A percentile compares a stretch with the other conserved stretches of the same genome.
Conservation (phyloP, 768 basidiomycete species). For the Suillus spraguei region DNA sequence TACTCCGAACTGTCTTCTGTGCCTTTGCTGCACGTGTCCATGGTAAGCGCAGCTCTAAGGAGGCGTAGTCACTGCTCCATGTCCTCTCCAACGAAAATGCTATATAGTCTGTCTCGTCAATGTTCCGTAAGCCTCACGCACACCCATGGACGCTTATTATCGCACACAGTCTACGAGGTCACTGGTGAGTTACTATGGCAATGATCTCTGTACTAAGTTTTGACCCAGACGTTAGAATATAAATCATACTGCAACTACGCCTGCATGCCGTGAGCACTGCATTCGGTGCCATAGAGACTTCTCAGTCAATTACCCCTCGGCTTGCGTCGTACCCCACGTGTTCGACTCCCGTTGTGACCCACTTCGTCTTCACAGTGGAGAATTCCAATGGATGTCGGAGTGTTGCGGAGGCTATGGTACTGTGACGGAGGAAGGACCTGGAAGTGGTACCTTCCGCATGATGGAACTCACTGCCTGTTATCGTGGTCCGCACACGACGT, state of each 20-base stretch:
- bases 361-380: constrained; percentile 6
- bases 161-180: constrained; percentile 1
- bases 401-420: constrained; percentile 6
- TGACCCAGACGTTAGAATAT: background rate
- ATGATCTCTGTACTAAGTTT: background rate
- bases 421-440: constrained; percentile 5
- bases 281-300: constrained; percentile 5
- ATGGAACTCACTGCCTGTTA: constrained; percentile 6
- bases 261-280: background rate
- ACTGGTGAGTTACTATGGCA: background rate
- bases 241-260: background rate
- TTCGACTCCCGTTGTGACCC: constrained; percentile 2
- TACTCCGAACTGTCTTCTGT: constrained; percentile 3
- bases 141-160: background rate
- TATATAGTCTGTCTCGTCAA: constrained; percentile 4
- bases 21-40: constrained; percentile 8
- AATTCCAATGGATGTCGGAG: constrained; percentile 7
- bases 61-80: background rate
- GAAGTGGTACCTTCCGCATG: constrained; percentile 4
- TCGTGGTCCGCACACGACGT: background rate
- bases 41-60: background rate
- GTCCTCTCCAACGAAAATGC: background rate
- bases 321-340: constrained; percentile 1
- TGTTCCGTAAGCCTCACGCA: background rate
- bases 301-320: background rate